A percentile compares a stretch with the other conserved stretches of the same genome.
Evolutionary conservation across 768 basidiomycete species (phyloP).

Genomic region (Lactarius indigo): DNA sequence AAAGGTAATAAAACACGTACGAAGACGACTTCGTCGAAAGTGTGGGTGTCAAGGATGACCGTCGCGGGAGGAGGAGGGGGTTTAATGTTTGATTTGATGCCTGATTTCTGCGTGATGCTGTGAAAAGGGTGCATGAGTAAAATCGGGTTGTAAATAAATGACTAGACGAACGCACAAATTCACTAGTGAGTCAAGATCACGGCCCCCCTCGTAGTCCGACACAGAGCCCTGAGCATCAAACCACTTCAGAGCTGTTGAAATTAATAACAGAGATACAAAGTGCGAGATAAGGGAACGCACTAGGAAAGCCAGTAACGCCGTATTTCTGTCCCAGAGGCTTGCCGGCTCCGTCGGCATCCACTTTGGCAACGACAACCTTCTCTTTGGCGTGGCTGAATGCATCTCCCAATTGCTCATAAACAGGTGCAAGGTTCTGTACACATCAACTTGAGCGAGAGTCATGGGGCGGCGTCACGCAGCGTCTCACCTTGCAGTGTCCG

Average conservation of each 20-base stretch:
- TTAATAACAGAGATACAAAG: constrained; percentile 12
- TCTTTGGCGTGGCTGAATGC: constrained; percentile 76
- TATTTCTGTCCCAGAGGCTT: constrained; percentile 72
- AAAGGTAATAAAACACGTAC: constrained; percentile 36
- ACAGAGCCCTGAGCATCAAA: constrained; percentile 60
- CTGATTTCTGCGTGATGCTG: constrained; percentile 72
- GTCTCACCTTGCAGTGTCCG: constrained; percentile 80
- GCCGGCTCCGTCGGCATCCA: constrained; percentile 88
- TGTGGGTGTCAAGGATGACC: constrained; percentile 60
- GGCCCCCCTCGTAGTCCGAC: constrained; percentile 69
- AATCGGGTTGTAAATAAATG: not conserved
- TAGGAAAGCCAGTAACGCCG: constrained; percentile 82
- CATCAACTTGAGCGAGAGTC: not conserved
- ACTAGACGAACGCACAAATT: constrained; percentile 54
- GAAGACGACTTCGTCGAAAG: constrained; percentile 73
- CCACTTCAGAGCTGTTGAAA: constrained; percentile 80
- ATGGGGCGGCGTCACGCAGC: not conserved
- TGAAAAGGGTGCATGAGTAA: not conserved
- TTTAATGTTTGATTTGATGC: constrained; percentile 85
- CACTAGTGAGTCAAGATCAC: constrained; percentile 75
- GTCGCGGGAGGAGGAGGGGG: constrained; percentile 74
- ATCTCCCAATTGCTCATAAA: constrained; percentile 85
- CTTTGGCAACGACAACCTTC: constrained; percentile 85
- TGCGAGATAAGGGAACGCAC: constrained; percentile 44
- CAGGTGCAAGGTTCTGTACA: constrained; percentile 76